These are phyloP conservation scores for Knufia fluminis DNA, from an alignment of 2,329 filamentous ascomycete genomes.

Conservation along the genomic window DNA sequence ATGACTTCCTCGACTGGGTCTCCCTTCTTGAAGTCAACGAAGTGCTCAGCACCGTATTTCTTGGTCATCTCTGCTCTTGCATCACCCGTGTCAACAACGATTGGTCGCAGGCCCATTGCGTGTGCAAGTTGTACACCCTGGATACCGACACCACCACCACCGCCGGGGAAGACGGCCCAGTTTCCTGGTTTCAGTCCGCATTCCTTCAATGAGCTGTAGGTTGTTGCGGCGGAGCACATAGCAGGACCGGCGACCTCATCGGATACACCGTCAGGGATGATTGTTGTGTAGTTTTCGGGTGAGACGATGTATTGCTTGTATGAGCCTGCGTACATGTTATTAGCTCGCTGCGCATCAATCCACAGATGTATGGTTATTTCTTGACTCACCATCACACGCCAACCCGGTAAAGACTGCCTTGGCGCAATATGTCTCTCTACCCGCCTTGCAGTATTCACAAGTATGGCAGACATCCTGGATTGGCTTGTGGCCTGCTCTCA, in stretches of 20 bases:
- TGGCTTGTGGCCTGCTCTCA: conserved; percentile 46
- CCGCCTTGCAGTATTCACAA: conserved; percentile 43
- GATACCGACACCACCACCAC: conserved; percentile 48
- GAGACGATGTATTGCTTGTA: conserved; percentile 52
- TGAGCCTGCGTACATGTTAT: conserved; percentile 36
- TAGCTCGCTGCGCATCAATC: too few relatives aligned
- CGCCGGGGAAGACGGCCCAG: conserved; percentile 48
- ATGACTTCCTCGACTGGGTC: conserved; percentile 33
- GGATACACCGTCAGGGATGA: conserved; percentile 46
- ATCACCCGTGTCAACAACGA: conserved; percentile 45
- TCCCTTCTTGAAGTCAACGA: conserved; percentile 44
- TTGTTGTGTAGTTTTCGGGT: conserved; percentile 45
- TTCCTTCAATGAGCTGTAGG: conserved; percentile 47
- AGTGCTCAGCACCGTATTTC: conserved; percentile 45
- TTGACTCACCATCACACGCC: conserved; percentile 17
- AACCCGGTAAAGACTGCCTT: conserved; percentile 39
- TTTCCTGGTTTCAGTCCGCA: conserved; percentile 42
- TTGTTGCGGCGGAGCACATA: conserved; percentile 51
- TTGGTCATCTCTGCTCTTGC: conserved; percentile 38
- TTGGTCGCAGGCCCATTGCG: conserved; percentile 48
- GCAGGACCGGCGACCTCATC: conserved; percentile 49
- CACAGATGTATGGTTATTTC: background rate
- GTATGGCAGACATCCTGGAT: conserved; percentile 42
- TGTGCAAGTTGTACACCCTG: conserved; percentile 47
- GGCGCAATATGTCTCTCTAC: conserved; percentile 45